Percentiles rank a stretch among this genome's conserved stretches.
phyloP scores from a whole-genome alignment of 202 grass and related monocot genomes.

The Hordeum pubiflorum region DNA sequence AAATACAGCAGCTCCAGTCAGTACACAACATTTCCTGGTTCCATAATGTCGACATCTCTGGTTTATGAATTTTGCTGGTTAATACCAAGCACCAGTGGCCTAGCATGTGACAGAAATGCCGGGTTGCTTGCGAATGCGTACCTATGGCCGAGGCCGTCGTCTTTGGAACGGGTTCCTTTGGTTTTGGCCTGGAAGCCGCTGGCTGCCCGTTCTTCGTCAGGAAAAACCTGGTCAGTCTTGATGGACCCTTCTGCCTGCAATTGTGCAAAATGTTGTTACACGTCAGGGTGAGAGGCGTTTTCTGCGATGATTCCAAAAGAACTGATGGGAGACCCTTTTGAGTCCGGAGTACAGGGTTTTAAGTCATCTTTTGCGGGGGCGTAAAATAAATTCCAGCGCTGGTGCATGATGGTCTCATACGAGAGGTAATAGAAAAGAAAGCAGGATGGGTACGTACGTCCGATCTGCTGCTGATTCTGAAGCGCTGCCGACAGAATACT shows the following conservation, averaged over 20 bases:
- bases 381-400: not conserved
- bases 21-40: not conserved
- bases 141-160: constrained; percentile 23
- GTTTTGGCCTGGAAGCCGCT: constrained; percentile 34
- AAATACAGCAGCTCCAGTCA: not conserved
- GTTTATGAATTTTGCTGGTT: not conserved
- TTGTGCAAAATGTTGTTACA: constrained; percentile 21
- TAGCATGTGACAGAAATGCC: not conserved
- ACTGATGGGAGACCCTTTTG: not conserved
- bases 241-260: constrained; percentile 53
- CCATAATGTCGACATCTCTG: not conserved
- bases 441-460: constrained; percentile 4
- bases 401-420: not conserved
- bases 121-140: not conserved
- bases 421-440: not conserved
- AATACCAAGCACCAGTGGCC: not conserved
- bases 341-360: not conserved
- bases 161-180: constrained; percentile 49
- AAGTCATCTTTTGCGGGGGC: not conserved
- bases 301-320: not conserved
- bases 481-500: constrained; percentile 51
- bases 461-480: constrained; percentile 38
- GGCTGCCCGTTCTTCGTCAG: constrained; percentile 52
- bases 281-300: not conserved
- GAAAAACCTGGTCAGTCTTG: constrained; percentile 50